Evolutionary conservation across 306 rosid genomes (phyloP).

Genomic region (Dalbergia oliveri): DNA sequence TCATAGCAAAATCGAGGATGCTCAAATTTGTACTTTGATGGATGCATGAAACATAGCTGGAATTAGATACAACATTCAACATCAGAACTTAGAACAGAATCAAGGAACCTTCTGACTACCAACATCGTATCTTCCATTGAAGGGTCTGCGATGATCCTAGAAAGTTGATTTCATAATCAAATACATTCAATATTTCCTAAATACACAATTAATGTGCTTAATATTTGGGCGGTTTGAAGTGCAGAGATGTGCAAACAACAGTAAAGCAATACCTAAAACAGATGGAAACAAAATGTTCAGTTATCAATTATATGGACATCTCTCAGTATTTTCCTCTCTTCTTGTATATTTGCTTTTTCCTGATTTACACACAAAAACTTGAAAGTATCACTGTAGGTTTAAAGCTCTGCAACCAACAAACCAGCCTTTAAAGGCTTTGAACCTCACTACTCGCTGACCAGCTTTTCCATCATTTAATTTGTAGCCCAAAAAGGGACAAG

Average conservation of each 20-base stretch:
- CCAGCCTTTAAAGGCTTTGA: background rate
- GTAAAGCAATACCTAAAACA: constrained; percentile 25
- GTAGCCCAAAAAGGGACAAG: constrained; percentile 14
- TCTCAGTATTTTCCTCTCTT: background rate
- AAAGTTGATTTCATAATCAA: constrained; percentile 30
- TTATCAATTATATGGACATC: constrained; percentile 6
- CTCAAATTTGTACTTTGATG: constrained; percentile 90
- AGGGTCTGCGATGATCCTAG: constrained; percentile 22
- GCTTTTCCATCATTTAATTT: constrained; percentile 14
- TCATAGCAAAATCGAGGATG: constrained; percentile 97
- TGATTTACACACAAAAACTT: too few species aligned
- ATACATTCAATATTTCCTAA: constrained; percentile 32
- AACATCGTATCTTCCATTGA: constrained; percentile 18
- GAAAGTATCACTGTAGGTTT: background rate
- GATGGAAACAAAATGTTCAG: constrained; percentile 15
- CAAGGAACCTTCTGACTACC: constrained; percentile 16
- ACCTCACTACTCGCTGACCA: constrained; percentile 1
- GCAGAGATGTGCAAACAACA: background rate
- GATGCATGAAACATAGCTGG: constrained; percentile 94
- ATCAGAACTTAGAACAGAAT: constrained; percentile 39
- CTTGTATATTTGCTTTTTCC: background rate
- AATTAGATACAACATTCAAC: constrained; percentile 45
- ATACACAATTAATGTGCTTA: constrained; percentile 8
- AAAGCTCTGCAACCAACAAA: constrained; percentile 28
- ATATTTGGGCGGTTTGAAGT: constrained; percentile 34